phyloP scores from a whole-genome alignment of 768 basidiomycete genomes.

The Suillus placidus region DNA sequence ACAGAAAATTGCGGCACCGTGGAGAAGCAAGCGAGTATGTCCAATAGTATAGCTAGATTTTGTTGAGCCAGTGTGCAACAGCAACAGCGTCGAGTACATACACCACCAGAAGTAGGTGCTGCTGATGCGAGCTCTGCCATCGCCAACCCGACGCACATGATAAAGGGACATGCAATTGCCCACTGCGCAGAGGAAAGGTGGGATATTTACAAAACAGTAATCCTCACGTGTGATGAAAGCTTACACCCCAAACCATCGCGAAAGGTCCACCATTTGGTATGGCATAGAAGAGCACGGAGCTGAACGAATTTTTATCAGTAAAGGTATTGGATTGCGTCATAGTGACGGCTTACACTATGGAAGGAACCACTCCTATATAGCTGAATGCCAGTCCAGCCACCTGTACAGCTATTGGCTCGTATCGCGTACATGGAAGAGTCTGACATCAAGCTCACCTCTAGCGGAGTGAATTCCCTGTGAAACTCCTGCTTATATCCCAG shows the following conservation, averaged over 20 bases:
- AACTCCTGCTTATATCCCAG: not conserved
- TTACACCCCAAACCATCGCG: not conserved
- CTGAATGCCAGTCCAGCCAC: not conserved
- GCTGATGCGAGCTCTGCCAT: not conserved
- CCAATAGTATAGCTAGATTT: not conserved
- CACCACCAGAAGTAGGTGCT: not conserved
- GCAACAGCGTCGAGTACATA: not conserved
- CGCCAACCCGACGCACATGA: not conserved
- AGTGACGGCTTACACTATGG: not conserved
- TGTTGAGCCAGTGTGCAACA: not conserved
- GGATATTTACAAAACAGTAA: not conserved
- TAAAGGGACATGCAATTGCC: not conserved
- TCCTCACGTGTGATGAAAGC: not conserved
- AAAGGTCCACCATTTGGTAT: not conserved
- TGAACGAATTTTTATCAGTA: not conserved
- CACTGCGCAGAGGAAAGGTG: not conserved
- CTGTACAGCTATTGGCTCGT: not conserved
- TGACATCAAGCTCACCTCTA: not conserved
- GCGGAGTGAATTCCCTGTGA: not conserved
- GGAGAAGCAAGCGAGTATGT: not conserved
- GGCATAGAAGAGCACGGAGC: not conserved
- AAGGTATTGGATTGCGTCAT: not conserved
- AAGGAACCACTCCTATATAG: not conserved
- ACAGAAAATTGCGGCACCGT: not conserved
- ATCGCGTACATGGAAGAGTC: not conserved